These are phyloP conservation scores for Plasmodium gallinaceum DNA, from an alignment of 169 alveolate genomes.

Conservation along the genomic window DNA sequence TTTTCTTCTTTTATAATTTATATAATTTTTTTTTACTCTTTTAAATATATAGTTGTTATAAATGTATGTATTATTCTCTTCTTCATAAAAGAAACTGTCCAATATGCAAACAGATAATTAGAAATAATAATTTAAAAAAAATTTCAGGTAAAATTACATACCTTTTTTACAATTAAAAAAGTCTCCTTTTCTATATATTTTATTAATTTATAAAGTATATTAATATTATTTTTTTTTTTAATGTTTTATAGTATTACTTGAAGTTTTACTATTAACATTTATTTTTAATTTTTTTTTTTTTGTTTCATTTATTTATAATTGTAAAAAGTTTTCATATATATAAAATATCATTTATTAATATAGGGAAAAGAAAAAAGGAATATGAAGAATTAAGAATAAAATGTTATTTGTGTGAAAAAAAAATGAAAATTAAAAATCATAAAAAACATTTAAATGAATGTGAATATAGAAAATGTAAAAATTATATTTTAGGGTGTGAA, in stretches of 20 bases:
- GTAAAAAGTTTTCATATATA: neutral
- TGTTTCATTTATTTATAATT: neutral
- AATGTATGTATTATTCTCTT: conserved; percentile 70
- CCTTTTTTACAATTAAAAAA: neutral
- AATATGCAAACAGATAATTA: conserved; percentile 54
- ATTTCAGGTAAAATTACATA: conserved; percentile 40
- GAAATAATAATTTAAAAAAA: conserved; percentile 37
- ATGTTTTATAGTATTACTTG: neutral
- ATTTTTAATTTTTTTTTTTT: neutral
- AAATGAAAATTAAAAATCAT: conserved; percentile 51
- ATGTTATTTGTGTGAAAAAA: conserved; percentile 45
- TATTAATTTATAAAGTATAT: neutral
- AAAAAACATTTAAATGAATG: conserved; percentile 47
- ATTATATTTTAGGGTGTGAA: conserved; percentile 76
- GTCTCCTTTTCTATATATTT: neutral
- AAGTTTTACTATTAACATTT: neutral
- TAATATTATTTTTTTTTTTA: neutral
- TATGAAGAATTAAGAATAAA: conserved; percentile 68
- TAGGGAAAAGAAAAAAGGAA: conserved; percentile 56
- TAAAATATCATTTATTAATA: too few species aligned
- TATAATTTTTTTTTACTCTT: neutral
- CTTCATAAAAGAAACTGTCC: conserved; percentile 70
- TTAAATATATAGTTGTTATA: conserved; percentile 45
- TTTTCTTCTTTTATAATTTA: neutral
- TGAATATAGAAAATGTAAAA: conserved; percentile 64